Percentiles rank a stretch among this genome's conserved stretches.
phyloP scores from a whole-genome alignment of 495 filamentous ascomycete species.

The Lasiosphaeria miniovina region DNA sequence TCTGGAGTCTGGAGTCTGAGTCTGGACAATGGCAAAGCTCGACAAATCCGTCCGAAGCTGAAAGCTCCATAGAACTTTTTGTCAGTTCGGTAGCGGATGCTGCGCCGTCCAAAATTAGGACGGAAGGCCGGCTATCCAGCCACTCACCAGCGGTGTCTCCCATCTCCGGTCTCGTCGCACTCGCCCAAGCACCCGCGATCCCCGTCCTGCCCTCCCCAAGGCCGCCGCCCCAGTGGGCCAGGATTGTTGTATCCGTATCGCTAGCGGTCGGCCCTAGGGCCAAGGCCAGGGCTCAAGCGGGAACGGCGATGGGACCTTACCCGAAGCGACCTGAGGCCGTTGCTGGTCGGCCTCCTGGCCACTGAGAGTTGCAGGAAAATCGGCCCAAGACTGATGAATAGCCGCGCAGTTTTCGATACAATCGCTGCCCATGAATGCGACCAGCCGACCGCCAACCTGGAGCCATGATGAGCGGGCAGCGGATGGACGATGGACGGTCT shows the following conservation, averaged over 20 bases:
- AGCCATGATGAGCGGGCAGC: too few species aligned
- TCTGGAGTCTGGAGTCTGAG: too few species aligned
- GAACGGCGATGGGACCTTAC: slow-evolving; percentile 7
- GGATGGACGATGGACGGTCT: too few species aligned
- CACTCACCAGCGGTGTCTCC: slow-evolving; percentile 1
- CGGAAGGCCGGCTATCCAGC: slow-evolving; percentile 12
- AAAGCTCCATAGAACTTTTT: too few species aligned
- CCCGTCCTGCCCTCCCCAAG: neutral
- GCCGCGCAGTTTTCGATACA: slow-evolving; percentile 25
- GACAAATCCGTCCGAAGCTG: too few species aligned
- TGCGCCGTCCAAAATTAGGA: slow-evolving; percentile 1
- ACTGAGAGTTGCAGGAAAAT: slow-evolving; percentile 2
- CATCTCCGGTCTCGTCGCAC: neutral
- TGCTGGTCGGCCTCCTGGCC: slow-evolving; percentile 8
- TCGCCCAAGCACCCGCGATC: slow-evolving; percentile 5
- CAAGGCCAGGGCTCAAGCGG: slow-evolving; percentile 4
- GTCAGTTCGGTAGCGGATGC: neutral
- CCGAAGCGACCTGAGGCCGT: slow-evolving; percentile 13
- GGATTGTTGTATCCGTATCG: neutral
- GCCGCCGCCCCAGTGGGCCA: slow-evolving; percentile 2
- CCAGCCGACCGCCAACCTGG: too few species aligned
- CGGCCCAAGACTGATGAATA: slow-evolving; percentile 26
- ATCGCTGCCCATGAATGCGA: neutral
- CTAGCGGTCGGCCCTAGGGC: neutral
- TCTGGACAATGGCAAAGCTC: too few species aligned